A percentile compares a stretch with the other conserved stretches of the same genome.
These are phyloP conservation scores for Afroboletus lepidellus DNA, from an alignment of 1,284 basidiomycete genomes.

Conservation along the genomic window DNA sequence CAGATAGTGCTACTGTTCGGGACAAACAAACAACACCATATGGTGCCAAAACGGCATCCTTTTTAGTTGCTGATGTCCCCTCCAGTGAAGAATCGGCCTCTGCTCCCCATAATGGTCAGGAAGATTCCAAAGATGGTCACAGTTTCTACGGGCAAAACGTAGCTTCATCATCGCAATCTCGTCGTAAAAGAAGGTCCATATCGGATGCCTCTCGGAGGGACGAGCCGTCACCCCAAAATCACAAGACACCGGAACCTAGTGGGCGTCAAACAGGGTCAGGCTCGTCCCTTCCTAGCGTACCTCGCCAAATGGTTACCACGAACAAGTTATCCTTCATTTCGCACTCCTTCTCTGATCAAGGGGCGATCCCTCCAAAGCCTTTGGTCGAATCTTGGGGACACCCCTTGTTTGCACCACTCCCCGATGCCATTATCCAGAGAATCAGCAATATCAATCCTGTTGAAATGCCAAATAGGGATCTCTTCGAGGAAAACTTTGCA, in stretches of 20 bases:
- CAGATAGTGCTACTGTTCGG: constrained; percentile 42
- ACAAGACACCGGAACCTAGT: constrained; percentile 27
- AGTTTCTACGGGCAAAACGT: constrained; percentile 40
- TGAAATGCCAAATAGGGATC: constrained; percentile 57
- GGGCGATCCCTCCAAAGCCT: constrained; percentile 37
- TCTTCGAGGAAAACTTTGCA: constrained; percentile 50
- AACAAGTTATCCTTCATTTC: constrained; percentile 36
- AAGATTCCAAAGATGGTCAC: constrained; percentile 32
- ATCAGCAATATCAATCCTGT: constrained; percentile 49
- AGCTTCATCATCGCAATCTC: constrained; percentile 32
- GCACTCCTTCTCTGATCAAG: constrained; percentile 38
- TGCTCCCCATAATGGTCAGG: constrained; percentile 17
- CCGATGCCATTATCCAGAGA: constrained; percentile 47
- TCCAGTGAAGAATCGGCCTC: constrained; percentile 30
- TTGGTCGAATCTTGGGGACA: constrained; percentile 55
- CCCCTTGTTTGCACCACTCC: constrained; percentile 57
- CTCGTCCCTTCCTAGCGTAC: constrained; percentile 18
- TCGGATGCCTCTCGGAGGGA: constrained; percentile 24
- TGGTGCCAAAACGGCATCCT: constrained; percentile 49
- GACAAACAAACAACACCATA: constrained; percentile 42
- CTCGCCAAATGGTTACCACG: constrained; percentile 24
- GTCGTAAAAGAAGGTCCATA: constrained; percentile 24
- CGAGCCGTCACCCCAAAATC: constrained; percentile 17
- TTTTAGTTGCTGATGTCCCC: constrained; percentile 45
- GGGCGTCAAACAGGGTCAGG: constrained; percentile 18